Evolutionary conservation across 345 rosid species (phyloP).

Genomic region (Clarkia xantiana): DNA sequence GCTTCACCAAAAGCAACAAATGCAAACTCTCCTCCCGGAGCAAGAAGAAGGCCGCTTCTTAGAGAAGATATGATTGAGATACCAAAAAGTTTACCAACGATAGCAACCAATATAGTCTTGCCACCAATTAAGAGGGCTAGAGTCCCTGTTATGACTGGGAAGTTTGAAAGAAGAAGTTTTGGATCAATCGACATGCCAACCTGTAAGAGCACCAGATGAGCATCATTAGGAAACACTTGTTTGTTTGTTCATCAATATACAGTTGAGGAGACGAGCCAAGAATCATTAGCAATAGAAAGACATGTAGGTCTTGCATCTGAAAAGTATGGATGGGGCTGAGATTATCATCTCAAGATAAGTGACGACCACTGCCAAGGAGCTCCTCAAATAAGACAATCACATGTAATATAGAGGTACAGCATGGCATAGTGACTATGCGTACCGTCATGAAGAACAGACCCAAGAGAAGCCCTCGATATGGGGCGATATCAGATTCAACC

Average conservation of each 20-base stretch:
- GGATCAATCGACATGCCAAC: slow-evolving; percentile 99
- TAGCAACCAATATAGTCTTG: slow-evolving; percentile 60
- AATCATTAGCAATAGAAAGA: background rate
- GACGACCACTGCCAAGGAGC: background rate
- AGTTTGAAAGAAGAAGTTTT: slow-evolving; percentile 77
- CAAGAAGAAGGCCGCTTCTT: slow-evolving; percentile 90
- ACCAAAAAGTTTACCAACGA: slow-evolving; percentile 75
- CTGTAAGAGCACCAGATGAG: slow-evolving; percentile 34
- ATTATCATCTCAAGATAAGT: background rate
- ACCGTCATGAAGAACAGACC: slow-evolving; percentile 99
- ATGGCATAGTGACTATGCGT: slow-evolving; percentile 10
- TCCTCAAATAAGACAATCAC: background rate
- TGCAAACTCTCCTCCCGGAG: slow-evolving; percentile 98
- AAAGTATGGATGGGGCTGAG: no score
- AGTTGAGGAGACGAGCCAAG: no score
- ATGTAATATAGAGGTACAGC: slow-evolving; percentile 2
- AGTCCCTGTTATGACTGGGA: slow-evolving; percentile 63
- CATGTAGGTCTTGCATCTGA: no score
- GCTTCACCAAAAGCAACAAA: slow-evolving; percentile 99
- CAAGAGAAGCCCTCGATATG: slow-evolving; percentile 90
- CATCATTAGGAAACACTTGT: slow-evolving; percentile 4
- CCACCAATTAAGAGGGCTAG: slow-evolving; percentile 79
- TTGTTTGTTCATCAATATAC: background rate
- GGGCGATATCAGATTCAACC: slow-evolving; percentile 99
- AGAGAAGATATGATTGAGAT: slow-evolving; percentile 74